These are phyloP conservation scores for Avena sativa DNA, from an alignment of 176 grass and related monocot genomes.

Conservation along the genomic window DNA sequence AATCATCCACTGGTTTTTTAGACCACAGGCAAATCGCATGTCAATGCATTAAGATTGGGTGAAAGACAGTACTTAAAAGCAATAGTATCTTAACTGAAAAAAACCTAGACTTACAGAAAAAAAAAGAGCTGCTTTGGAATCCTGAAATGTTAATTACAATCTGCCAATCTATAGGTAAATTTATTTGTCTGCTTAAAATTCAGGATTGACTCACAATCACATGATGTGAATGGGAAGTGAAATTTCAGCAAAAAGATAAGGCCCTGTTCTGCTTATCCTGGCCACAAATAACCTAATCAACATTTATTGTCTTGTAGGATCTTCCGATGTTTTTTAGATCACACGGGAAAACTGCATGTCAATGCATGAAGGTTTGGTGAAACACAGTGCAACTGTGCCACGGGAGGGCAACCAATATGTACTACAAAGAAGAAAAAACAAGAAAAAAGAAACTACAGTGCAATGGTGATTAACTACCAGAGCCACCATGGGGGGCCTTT, in stretches of 20 bases:
- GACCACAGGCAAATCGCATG: not conserved
- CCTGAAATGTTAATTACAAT: conserved; percentile 11
- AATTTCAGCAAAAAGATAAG: conserved; percentile 17
- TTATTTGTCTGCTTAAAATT: conserved; percentile 23
- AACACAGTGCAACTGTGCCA: not conserved
- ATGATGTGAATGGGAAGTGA: conserved; percentile 12
- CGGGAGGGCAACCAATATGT: not conserved
- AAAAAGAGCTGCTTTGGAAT: conserved; percentile 14
- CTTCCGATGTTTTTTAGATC: not conserved
- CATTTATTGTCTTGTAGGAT: not conserved
- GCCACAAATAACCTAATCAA: conserved; percentile 7
- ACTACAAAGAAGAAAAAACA: not conserved
- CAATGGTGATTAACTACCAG: not conserved
- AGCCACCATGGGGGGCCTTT: not conserved
- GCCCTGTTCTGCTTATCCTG: not conserved
- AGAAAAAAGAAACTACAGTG: not conserved
- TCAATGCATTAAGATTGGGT: not conserved
- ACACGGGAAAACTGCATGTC: not conserved
- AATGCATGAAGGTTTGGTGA: not conserved
- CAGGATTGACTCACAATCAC: not conserved
- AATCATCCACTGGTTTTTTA: conserved; percentile 7
- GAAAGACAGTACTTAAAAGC: conserved; percentile 5
- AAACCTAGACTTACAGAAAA: not conserved
- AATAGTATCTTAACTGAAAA: not conserved
- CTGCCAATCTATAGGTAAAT: not conserved